Evolutionary conservation across 306 rosid genomes (phyloP).

Genomic region (Prunus mume): DNA sequence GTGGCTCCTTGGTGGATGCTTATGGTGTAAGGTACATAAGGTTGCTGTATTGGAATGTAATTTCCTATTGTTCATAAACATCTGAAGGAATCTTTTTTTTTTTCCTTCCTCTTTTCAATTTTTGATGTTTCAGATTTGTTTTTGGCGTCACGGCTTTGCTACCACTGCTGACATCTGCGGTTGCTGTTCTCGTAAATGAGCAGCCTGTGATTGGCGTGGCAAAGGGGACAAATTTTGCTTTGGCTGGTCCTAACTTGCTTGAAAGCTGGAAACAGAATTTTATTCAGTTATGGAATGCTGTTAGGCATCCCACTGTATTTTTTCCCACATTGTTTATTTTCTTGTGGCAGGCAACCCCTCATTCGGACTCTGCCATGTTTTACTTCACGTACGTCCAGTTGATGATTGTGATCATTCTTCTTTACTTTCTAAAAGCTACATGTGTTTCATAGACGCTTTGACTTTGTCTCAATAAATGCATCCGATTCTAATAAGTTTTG

Average conservation of each 20-base stretch:
- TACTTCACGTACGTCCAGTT: conserved; percentile 69
- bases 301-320: conserved; percentile 68
- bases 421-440: conserved; percentile 10
- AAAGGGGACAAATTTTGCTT: conserved; percentile 43
- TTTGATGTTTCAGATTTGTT: conserved; percentile 73
- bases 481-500: conserved; percentile 18
- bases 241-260: conserved; percentile 41
- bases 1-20: conserved; percentile 81
- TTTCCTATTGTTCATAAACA: conserved; percentile 3
- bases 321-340: conserved; percentile 90
- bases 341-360: conserved; percentile 99
- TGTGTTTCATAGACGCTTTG: not conserved
- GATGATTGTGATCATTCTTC: conserved; percentile 20
- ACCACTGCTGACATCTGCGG: conserved; percentile 87
- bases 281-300: conserved; percentile 71
- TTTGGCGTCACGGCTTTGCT: conserved; percentile 90
- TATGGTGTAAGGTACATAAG: conserved; percentile 81
- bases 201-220: conserved; percentile 45
- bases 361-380: conserved; percentile 98
- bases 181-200: conserved; percentile 91
- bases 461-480: conserved; percentile 13
- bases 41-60: conserved; percentile 16
- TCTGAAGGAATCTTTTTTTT: not conserved
- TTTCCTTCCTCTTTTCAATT: not conserved
- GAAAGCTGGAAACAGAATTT: conserved; percentile 68